A percentile compares a stretch with the other conserved stretches of the same genome.
These are phyloP conservation scores for Cladosporium sp. DNA, from an alignment of 2,329 filamentous ascomycete genomes.

Conservation along the genomic window DNA sequence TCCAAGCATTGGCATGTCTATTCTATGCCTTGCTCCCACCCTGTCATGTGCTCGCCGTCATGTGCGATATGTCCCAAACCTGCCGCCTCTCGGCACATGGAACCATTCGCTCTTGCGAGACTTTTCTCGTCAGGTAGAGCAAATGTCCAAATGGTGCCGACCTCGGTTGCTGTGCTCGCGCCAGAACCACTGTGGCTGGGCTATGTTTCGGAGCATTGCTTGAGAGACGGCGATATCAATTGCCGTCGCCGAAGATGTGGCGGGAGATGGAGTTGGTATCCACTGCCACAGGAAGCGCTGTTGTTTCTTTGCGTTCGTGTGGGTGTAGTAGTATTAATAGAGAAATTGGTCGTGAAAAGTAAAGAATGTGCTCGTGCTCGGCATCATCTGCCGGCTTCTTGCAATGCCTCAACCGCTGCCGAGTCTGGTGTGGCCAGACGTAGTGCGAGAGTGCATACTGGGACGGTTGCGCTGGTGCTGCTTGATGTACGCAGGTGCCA, in stretches of 20 bases:
- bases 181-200: too few relatives aligned
- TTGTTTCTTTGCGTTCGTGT: too few relatives aligned
- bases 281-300: too few relatives aligned
- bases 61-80: not conserved
- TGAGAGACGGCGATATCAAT: too few relatives aligned
- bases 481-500: slow-evolving; percentile 9
- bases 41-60: not conserved
- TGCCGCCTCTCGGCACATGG: slow-evolving; percentile 3
- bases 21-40: not conserved
- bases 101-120: too few relatives aligned
- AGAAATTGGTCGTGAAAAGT: slow-evolving; percentile 6
- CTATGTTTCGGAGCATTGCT: too few relatives aligned
- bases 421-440: slow-evolving; percentile 10
- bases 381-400: slow-evolving; percentile 4
- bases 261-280: too few relatives aligned
- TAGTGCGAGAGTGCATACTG: slow-evolving; percentile 8
- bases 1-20: not conserved
- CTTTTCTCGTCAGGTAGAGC: too few relatives aligned
- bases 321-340: slow-evolving; percentile 3
- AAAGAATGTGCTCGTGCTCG: slow-evolving; percentile 11
- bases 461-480: slow-evolving; percentile 10
- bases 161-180: too few relatives aligned
- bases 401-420: slow-evolving; percentile 4
- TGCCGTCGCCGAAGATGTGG: too few relatives aligned
- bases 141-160: too few relatives aligned